These are phyloP conservation scores for Dichotomocladium elegans DNA, from an alignment of 371 early-diverging fungal genomes.

Conservation along the genomic window DNA sequence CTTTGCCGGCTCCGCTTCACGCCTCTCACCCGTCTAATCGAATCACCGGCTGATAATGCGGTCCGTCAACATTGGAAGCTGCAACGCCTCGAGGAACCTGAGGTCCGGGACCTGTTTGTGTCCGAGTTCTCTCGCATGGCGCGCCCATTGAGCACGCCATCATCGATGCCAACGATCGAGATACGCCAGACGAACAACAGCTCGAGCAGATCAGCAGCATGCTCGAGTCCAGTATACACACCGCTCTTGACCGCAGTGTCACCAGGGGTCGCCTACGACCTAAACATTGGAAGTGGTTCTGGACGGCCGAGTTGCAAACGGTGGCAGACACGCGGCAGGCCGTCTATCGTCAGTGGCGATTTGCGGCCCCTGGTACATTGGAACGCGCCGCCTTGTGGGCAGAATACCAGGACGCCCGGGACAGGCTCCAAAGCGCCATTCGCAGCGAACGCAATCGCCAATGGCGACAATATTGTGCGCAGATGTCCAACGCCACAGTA, in stretches of 20 bases:
- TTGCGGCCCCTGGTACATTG: neutral
- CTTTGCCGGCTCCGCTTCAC: neutral
- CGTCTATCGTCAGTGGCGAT: constrained; percentile 11
- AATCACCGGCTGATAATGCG: neutral
- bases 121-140: neutral
- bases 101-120: neutral
- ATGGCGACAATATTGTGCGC: constrained; percentile 6
- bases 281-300: constrained; percentile 10
- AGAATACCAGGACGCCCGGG: neutral
- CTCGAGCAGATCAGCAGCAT: no score
- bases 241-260: constrained; percentile 2
- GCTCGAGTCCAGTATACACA: constrained; percentile 4
- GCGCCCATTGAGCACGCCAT: no score
- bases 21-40: neutral
- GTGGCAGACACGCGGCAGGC: neutral
- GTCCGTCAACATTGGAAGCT: neutral
- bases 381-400: neutral
- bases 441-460: neutral
- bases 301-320: constrained; percentile 1
- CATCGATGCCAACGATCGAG: no score
- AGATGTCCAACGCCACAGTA: neutral
- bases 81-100: neutral
- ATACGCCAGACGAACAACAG: no score
- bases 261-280: neutral
- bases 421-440: neutral